Percentiles rank a stretch among this genome's conserved stretches.
Conservation (phyloP, 305 asterid genomes). For the Solanum hybrid region DNA sequence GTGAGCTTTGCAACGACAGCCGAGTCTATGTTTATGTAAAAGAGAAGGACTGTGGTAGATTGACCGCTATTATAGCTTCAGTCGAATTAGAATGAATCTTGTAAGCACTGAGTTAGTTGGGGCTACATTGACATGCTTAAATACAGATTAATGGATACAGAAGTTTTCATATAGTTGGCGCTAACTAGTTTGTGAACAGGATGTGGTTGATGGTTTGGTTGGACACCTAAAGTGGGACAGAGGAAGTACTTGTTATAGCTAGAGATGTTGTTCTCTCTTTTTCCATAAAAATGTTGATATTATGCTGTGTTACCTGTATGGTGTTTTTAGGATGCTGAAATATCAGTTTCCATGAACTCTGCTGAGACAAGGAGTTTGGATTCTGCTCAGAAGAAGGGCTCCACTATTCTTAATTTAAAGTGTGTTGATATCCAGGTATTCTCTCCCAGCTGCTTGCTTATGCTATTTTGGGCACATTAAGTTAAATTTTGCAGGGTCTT, state of each 20-base stretch:
- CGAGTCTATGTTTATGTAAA: not conserved
- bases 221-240: not conserved
- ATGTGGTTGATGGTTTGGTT: not conserved
- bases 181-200: not conserved
- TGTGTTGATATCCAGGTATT: slow-evolving; percentile 90
- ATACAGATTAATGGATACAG: not conserved
- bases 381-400: slow-evolving; percentile 79
- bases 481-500: not conserved
- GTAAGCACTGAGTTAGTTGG: not conserved
- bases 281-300: not conserved
- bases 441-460: not conserved
- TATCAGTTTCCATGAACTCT: slow-evolving; percentile 65
- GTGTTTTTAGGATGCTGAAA: slow-evolving; percentile 73
- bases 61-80: not conserved
- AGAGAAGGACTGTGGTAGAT: not conserved
- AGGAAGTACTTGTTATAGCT: not conserved
- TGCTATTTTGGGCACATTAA: slow-evolving; percentile 16
- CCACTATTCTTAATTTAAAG: slow-evolving; percentile 80
- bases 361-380: slow-evolving; percentile 81
- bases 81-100: not conserved
- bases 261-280: not conserved
- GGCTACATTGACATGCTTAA: not conserved
- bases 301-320: not conserved
- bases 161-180: not conserved
- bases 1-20: not conserved